Conservation (phyloP, 2,329 filamentous ascomycete genomes). For the Monilinia vaccinii-corymbosi region DNA sequence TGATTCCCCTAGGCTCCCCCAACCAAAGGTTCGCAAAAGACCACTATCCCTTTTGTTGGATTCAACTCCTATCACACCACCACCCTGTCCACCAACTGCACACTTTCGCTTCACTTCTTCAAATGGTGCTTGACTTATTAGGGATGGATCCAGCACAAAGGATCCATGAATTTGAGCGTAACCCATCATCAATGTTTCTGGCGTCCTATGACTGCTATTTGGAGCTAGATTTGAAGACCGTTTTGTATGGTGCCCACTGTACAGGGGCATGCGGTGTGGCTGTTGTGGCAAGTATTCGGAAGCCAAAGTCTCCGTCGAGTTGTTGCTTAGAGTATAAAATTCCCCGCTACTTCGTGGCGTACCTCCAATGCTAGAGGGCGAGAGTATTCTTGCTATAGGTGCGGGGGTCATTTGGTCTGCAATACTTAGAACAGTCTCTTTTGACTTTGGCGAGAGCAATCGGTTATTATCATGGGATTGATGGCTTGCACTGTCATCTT, state of each 20-base stretch:
- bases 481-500: slow-evolving; percentile 3
- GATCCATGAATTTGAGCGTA: slow-evolving; percentile 91
- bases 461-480: slow-evolving; percentile 11
- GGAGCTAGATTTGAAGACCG: slow-evolving; percentile 36
- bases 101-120: slow-evolving; percentile 95
- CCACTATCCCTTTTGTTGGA: slow-evolving; percentile 64
- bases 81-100: slow-evolving; percentile 77
- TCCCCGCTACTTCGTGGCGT: slow-evolving; percentile 90
- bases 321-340: slow-evolving; percentile 90
- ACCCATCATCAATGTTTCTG: slow-evolving; percentile 92
- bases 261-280: slow-evolving; percentile 35
- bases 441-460: slow-evolving; percentile 24
- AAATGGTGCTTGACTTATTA: slow-evolving; percentile 82
- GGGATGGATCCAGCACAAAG: slow-evolving; percentile 82
- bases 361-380: slow-evolving; percentile 64
- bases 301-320: slow-evolving; percentile 84
- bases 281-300: slow-evolving; percentile 71
- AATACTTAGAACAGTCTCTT: slow-evolving; percentile 36
- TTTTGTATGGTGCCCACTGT: slow-evolving; percentile 31
- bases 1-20: slow-evolving; percentile 80
- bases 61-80: slow-evolving; percentile 77
- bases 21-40: slow-evolving; percentile 75
- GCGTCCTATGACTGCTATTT: slow-evolving; percentile 38
- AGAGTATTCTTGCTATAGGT: slow-evolving; percentile 55
- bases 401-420: slow-evolving; percentile 49